Evolutionary conservation across 2,329 filamentous ascomycete genomes (phyloP), one percentile per base, ranked within the genome.

Genomic region (Plenodomus lindquistii): DNA sequence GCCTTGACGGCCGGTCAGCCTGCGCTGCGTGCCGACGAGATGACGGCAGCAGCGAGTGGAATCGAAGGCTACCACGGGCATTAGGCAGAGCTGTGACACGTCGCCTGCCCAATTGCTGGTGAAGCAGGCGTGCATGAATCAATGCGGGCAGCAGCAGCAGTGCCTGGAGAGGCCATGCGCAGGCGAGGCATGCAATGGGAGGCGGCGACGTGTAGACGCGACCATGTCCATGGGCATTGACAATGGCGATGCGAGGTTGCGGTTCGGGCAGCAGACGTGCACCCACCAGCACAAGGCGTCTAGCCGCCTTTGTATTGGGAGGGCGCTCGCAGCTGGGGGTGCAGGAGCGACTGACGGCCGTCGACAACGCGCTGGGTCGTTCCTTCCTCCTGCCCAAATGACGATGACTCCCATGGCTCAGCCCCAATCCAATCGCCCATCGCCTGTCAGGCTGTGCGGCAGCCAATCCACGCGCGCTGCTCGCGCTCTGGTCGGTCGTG

Each of bases 1-100:
- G 58, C 57, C 54, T 54, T 42, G 51, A 54, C 44, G 49, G 57
- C 60, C n/a, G 53, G 62, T 62, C 63, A 63, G 57, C 51, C 54
- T 50, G 50, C 46, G 44, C 44, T 29, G 34, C 35, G 29, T 21
- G 22, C 42, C 27, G 18, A 16, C n/a, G 44, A 44, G 40, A 60
- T 56, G 54, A 59, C 59, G 56, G 55, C 55, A 52, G 60, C 58
- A 56, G 61, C 42, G 24, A 35, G 48, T 44, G 44, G 50, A n/a
- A n/a, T n/a, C n/a, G 52, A 35, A 52, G 48, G 53, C 50, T 55
- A 21, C 45, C 53, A 40, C 42, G 18, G 44, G 24, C 52, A 51
- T 51, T 49, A 56, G 58, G 55, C 53, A 46, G 44, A 31, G 50
- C 42, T 44, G 53, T 56, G 54, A 52, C 57, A 60, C 59, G 58